Evolutionary conservation across 1,139 yeast species (phyloP), one percentile per base, ranked within the genome.

Genomic region (Blastobotrys proliferans): DNA sequence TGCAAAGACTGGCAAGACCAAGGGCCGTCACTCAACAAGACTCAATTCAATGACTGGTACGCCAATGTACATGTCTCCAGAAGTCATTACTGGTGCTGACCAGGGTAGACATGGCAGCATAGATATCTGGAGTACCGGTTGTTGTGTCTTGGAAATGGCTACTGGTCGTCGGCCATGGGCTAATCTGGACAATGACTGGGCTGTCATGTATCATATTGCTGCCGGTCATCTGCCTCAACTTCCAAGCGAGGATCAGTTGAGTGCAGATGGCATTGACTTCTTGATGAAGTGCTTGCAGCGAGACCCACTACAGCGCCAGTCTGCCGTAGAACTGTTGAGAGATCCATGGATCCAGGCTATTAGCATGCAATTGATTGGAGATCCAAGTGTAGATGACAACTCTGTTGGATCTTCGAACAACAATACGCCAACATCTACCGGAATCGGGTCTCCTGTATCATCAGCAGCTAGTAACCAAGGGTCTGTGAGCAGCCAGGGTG

Each of bases 1-100:
- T 55, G 95, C 95, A 1, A 76, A 79, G 37, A 74, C 78, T 39
- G 82, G 82, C 48, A 70, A 50, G 39, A 44, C 45, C 4, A 41
- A 8, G 6, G 20, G 20, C 13, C 4, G 19, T 6, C 11, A 16
- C 41, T 24, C 43, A 32, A 56, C 74, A 45, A 55, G 69, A 49
- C 57, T 70, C 41, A 65, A 70, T 49, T 66, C 69, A 32, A 79
- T 90, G 81, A 86, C 94, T 0, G 98, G 98, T 40, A 92, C 98
- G 0, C 98, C 98, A 14, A 92, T 92, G 97, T 92, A 92, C 64
- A 92, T 92, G 98, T 86, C 97, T 0, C 98, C 98, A 0, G 98
- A 92, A 60, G 88, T 87, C 0, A 88, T 92, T 45, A 85, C 94
- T 1, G 97, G 97, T 1, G 70, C 80, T 3, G 68, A 74, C 3